A percentile compares a stretch with the other conserved stretches of the same genome.
phyloP scores from a whole-genome alignment of 345 rosid species.

The thale cress (Arabidopsis thaliana) region DNA sequence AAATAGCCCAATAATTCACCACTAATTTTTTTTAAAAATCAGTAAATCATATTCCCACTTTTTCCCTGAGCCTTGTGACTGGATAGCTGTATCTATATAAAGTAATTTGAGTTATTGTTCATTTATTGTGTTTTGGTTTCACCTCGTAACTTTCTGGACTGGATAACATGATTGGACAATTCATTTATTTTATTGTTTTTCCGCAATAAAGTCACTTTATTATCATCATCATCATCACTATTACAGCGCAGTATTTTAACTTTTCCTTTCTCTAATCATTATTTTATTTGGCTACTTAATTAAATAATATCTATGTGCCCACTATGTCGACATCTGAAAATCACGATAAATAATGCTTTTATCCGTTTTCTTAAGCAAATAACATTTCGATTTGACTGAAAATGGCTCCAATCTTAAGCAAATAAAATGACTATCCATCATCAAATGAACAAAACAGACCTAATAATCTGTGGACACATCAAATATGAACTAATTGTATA shows the following conservation, averaged over 20 bases:
- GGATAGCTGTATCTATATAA: constrained; percentile 30
- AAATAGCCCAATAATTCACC: constrained; percentile 42
- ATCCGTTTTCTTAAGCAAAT: constrained; percentile 8
- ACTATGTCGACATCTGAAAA: constrained; percentile 40
- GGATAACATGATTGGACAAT: constrained; percentile 42
- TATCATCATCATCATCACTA: constrained; percentile 32
- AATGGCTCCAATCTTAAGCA: neutral
- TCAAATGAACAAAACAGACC: too few relatives aligned
- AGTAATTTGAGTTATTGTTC: neutral
- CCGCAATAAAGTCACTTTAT: constrained; percentile 30
- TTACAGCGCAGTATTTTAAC: constrained; percentile 28
- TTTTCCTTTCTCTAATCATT: constrained; percentile 25
- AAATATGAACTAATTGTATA: too few relatives aligned
- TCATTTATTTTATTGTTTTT: neutral
- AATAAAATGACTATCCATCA: constrained; percentile 3
- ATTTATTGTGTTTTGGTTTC: constrained; percentile 39
- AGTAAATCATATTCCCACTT: constrained; percentile 25
- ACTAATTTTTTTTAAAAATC: neutral
- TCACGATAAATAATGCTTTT: neutral
- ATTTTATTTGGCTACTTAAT: constrained; percentile 11
- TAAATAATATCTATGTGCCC: constrained; percentile 27
- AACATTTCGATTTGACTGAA: neutral
- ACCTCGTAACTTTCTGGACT: constrained; percentile 41
- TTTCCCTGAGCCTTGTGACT: constrained; percentile 31
- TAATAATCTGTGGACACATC: too few relatives aligned